Evolutionary conservation across 768 basidiomycete genomes (phyloP).

Genomic region (Termitomyces sp.): DNA sequence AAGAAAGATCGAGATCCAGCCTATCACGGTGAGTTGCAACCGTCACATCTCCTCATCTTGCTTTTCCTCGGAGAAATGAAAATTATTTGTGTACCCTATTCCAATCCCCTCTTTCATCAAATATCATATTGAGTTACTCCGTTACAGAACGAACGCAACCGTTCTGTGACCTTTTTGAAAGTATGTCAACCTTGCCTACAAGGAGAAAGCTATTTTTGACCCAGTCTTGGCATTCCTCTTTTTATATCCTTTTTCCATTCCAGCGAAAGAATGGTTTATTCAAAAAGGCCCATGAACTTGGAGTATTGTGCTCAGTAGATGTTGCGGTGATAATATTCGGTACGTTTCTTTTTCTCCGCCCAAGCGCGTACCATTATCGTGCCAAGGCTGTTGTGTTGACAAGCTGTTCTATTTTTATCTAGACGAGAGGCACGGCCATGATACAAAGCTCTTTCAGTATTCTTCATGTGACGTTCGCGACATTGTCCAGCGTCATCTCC

Average conservation of each 20-base stretch:
- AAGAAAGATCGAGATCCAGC: constrained; percentile 16
- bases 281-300: constrained; percentile 15
- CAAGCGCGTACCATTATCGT: neutral
- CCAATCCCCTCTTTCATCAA: neutral
- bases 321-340: constrained; percentile 15
- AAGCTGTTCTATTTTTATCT: constrained; percentile 16
- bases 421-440: constrained; percentile 32
- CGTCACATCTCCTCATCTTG: neutral
- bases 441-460: constrained; percentile 69
- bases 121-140: neutral
- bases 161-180: constrained; percentile 15
- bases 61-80: neutral
- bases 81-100: neutral
- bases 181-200: constrained; percentile 8
- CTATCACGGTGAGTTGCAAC: constrained; percentile 11
- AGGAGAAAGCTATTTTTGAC: constrained; percentile 17
- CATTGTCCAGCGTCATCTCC: constrained; percentile 55
- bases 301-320: constrained; percentile 13
- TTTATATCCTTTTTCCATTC: constrained; percentile 5
- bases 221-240: constrained; percentile 12
- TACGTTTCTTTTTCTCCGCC: neutral
- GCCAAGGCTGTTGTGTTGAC: constrained; percentile 11
- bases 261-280: constrained; percentile 15
- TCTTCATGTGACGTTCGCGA: constrained; percentile 53
- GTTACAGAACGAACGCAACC: constrained; percentile 14